Base-by-base conservation (phyloP, 2,329 filamentous ascomycete genomes). In the Clonostachys sp. region DNA sequence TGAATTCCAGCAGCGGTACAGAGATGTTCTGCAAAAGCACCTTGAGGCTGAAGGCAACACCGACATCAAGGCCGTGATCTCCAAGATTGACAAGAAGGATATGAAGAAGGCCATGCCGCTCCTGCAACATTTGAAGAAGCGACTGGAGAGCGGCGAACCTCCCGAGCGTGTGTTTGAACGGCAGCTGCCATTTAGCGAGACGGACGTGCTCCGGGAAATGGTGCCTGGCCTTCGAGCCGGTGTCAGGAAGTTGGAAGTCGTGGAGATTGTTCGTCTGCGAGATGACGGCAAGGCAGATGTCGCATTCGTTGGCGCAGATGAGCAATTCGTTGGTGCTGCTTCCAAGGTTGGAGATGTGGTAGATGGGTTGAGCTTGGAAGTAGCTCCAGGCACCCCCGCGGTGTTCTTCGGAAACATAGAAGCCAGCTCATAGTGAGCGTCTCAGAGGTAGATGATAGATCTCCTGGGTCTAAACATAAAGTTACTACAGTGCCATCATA, bases 51-150 rank as follows among this genome's bases (percentile, higher is more conserved):
- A 61, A 52, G 81, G 71, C 54, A 74, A 87, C 53, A 71, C 74
- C 10, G 70, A 87, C 54, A 85, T 95, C 61, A 95, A 95, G 74
- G 83, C 81, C 48, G 74, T 96, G 42, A 88, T 84, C 59, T 84
- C 83, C 55, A 80, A 84, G 61, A 85, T 96, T 49, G 83, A 83
- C 56, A 95, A 95, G 75, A 77, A 90, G 61, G 89, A 95, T 70
- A 90, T 91, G 79, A 99, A 97, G 82, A 94, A 95, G 72, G 92
- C 91, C 3, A 97, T 97, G 92, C 94, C 94, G 0, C 97, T 96
- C 61, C 85, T 96, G 44, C 91, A 97, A 71, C 71, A 66, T 7
- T 74, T 97, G 50, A 96, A 96, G 84, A 88, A 81, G 66, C 83
- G 89, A 45, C 79, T 99, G 48, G 76, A 90, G 48, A 75, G 77